Evolutionary conservation across 352 stramenopile genomes (phyloP).

Genomic region (Globisporangium carolinianum): DNA sequence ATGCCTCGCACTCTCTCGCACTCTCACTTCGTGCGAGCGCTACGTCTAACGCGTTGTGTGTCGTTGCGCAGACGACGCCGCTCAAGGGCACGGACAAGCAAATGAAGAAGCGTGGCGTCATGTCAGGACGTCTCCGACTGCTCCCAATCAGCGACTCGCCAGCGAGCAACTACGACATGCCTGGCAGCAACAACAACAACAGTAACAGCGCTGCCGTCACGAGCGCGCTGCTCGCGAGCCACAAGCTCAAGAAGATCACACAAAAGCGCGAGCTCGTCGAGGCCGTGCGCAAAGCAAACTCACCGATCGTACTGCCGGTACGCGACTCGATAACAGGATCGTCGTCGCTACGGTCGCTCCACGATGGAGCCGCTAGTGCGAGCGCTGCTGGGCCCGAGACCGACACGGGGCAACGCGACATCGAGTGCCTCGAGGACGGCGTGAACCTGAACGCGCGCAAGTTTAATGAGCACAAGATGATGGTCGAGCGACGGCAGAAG

Average conservation of each 20-base stretch:
- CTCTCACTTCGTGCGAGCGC: not conserved
- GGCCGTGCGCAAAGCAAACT: constrained; percentile 67
- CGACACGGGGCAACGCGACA: constrained; percentile 43
- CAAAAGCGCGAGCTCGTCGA: constrained; percentile 73
- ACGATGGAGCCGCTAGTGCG: constrained; percentile 12
- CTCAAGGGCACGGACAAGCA: constrained; percentile 26
- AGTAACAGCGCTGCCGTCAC: constrained; percentile 4
- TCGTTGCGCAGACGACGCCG: constrained; percentile 18
- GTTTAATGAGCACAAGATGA: constrained; percentile 77
- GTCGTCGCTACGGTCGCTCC: constrained; percentile 20
- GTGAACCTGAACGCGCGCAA: constrained; percentile 65
- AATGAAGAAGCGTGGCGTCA: constrained; percentile 41
- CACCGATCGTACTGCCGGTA: constrained; percentile 47
- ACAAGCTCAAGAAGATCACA: constrained; percentile 68
- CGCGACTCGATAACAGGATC: constrained; percentile 22
- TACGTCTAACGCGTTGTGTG: not conserved
- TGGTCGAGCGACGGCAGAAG: constrained; percentile 49
- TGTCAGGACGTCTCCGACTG: constrained; percentile 35
- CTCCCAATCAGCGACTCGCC: constrained; percentile 38
- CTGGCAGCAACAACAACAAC: constrained; percentile 19
- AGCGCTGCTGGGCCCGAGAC: constrained; percentile 20
- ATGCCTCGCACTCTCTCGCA: not conserved
- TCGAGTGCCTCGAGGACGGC: constrained; percentile 62
- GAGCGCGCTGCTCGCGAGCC: constrained; percentile 11
- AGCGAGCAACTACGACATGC: constrained; percentile 20